A percentile compares a stretch with the other conserved stretches of the same genome.
phyloP scores from a whole-genome alignment of 2,329 filamentous ascomycete genomes.

The Penicillium sp. region DNA sequence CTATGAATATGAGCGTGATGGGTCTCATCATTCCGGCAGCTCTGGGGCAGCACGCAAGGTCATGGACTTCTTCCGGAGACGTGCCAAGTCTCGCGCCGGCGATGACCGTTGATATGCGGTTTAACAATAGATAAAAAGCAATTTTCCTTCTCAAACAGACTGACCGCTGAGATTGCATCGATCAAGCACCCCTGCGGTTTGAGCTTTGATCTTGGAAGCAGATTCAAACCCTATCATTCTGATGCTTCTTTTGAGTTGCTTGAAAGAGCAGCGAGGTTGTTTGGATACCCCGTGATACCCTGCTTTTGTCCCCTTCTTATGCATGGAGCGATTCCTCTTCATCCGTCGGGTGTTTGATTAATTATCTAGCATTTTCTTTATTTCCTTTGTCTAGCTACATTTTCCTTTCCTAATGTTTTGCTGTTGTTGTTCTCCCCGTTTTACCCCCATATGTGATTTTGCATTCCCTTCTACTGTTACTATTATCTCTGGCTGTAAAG shows the following conservation, averaged over 20 bases:
- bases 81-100: conserved; percentile 62
- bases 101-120: conserved; percentile 30
- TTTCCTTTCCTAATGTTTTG: conserved; percentile 17
- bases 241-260: conserved; percentile 15
- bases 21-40: conserved; percentile 65
- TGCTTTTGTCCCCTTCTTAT: conserved; percentile 29
- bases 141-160: background rate
- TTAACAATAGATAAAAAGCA: conserved; percentile 8
- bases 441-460: conserved; percentile 12
- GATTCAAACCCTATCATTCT: conserved; percentile 8
- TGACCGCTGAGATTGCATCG: conserved; percentile 8
- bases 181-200: conserved; percentile 10
- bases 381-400: conserved; percentile 26
- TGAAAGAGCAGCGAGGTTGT: conserved; percentile 29
- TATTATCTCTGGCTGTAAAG: conserved; percentile 25
- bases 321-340: conserved; percentile 31
- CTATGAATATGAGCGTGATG: conserved; percentile 61
- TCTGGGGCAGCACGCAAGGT: conserved; percentile 81
- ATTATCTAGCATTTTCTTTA: conserved; percentile 29
- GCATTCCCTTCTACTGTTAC: conserved; percentile 21
- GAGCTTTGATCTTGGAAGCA: conserved; percentile 12
- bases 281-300: conserved; percentile 37
- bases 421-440: conserved; percentile 4
- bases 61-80: conserved; percentile 94
- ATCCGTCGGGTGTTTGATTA: conserved; percentile 26